These are phyloP conservation scores for Colletotrichum destructivum DNA, from an alignment of 2,329 filamentous ascomycete genomes.

Conservation along the genomic window DNA sequence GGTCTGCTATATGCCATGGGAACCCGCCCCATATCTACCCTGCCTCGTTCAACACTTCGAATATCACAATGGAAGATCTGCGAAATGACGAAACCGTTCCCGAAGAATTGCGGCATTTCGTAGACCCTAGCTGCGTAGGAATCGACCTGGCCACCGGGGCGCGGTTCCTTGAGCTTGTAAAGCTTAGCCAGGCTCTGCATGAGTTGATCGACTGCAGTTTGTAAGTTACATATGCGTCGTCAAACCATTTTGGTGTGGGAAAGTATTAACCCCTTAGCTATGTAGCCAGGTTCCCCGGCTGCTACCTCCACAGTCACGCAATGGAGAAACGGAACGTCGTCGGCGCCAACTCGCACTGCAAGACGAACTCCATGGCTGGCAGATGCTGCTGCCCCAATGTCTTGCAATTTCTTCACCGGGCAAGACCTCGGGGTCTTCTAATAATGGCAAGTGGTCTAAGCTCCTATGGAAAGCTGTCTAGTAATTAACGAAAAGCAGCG, in stretches of 20 bases:
- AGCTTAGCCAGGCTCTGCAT: conserved; percentile 51
- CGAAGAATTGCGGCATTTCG: conserved; percentile 51
- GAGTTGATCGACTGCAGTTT: conserved; percentile 53
- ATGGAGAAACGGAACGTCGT: conserved; percentile 37
- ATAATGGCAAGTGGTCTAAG: conserved; percentile 43
- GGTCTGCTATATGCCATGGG: conserved; percentile 63
- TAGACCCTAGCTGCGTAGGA: conserved; percentile 51
- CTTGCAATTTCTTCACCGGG: conserved; percentile 46
- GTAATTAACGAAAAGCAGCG: conserved; percentile 40
- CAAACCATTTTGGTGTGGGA: background rate
- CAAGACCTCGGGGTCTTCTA: conserved; percentile 37
- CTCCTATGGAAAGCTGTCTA: too few species aligned
- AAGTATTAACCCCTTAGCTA: conserved; percentile 3
- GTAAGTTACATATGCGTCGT: conserved; percentile 46
- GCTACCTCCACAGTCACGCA: conserved; percentile 37
- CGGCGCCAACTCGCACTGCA: conserved; percentile 47
- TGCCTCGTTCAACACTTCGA: conserved; percentile 57
- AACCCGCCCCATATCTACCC: conserved; percentile 61
- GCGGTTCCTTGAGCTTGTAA: conserved; percentile 55
- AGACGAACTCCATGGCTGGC: conserved; percentile 54
- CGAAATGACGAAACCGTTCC: conserved; percentile 59
- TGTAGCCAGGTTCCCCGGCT: conserved; percentile 48
- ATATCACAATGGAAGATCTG: conserved; percentile 59
- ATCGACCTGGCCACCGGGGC: conserved; percentile 55
- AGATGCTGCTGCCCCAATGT: conserved; percentile 54